These are phyloP conservation scores for Staphylotrichum longicolle DNA, from an alignment of 495 filamentous ascomycete genomes.

Conservation along the genomic window DNA sequence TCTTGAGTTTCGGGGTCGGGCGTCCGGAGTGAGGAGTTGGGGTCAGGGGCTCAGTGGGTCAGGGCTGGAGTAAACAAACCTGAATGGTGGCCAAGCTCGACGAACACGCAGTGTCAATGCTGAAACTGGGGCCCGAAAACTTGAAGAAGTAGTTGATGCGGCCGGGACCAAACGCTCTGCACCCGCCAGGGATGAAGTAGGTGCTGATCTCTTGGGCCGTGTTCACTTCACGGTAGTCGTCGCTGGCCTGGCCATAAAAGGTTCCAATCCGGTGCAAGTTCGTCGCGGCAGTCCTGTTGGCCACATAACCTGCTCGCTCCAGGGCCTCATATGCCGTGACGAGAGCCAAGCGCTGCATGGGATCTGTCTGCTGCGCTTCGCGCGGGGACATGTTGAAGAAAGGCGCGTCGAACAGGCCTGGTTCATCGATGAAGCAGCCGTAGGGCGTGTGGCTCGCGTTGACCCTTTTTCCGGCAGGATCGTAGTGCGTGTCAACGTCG, in stretches of 20 bases:
- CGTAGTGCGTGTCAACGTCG: conserved; percentile 75
- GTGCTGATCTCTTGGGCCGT: conserved; percentile 89
- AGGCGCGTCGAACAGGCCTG: conserved; percentile 77
- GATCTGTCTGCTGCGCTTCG: conserved; percentile 85
- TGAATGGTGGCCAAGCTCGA: conserved; percentile 81
- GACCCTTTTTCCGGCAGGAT: conserved; percentile 68
- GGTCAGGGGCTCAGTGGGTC: too few relatives aligned
- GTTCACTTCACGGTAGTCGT: conserved; percentile 90
- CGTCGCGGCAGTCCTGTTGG: conserved; percentile 79
- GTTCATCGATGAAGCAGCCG: conserved; percentile 85
- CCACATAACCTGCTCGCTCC: conserved; percentile 85
- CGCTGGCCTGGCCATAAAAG: conserved; percentile 89
- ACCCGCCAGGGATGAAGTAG: conserved; percentile 88
- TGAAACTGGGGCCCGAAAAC: conserved; percentile 81
- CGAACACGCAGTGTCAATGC: conserved; percentile 86
- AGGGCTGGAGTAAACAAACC: not conserved
- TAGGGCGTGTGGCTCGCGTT: conserved; percentile 82
- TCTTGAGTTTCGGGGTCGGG: too few relatives aligned
- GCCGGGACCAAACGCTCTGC: conserved; percentile 81
- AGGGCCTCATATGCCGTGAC: conserved; percentile 86
- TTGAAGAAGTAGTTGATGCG: conserved; percentile 86
- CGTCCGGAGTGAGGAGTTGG: too few relatives aligned
- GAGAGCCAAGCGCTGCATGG: conserved; percentile 80
- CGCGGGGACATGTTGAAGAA: conserved; percentile 98
- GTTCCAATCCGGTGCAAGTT: conserved; percentile 80